Evolutionary conservation across 306 rosid species (phyloP), one percentile per base, ranked within the genome.

Genomic region (Mimosa bimucronata): DNA sequence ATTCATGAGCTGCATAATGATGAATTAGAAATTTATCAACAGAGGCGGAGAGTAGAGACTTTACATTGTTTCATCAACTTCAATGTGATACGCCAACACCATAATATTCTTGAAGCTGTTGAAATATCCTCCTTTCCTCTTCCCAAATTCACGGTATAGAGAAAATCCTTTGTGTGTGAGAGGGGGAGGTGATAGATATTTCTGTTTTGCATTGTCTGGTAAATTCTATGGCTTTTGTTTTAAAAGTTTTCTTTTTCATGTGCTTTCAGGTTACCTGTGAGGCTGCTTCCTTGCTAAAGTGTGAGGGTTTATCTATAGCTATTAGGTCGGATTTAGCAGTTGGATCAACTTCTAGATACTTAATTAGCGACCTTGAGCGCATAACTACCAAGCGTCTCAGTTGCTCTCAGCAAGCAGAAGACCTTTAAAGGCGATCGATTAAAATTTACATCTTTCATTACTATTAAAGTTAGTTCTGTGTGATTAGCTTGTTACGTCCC

Each of bases 261-360:
- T 55, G 26, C 42, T 82, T 64, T 75, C 81, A 85, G 88, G 86
- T 46, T 75, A 19, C 79, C 18, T 70, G 88, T 75, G 86, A 81
- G n/a, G 44, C 61, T 62, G 73, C 81, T 81, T 78, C 70, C 53
- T 73, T 61, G 76, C 44, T 74, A 44, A 85, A 70, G 72, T 77
- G 66, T 42, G 79, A 82, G 23, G 30, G 21, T 78, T 19, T 81
- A 69, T 10, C 10, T 70, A 53, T 45, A 2, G 18, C 3, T 69
- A 69, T 78, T 25, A 64, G 64, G 66, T 70, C 74, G 73, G 53
- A 62, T 26, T 61, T 85, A 9, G 73, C 66, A 76, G 83, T 61
- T 25, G 83, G 83, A 69, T 78, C 81, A 52, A 75, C 83, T 38
- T 81, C 62, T 64, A 85, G 81, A 77, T 73, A 77, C 71, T 77